Conservation (phyloP, 805 yeast genomes). For the Teunomyces lycoperdinae region DNA sequence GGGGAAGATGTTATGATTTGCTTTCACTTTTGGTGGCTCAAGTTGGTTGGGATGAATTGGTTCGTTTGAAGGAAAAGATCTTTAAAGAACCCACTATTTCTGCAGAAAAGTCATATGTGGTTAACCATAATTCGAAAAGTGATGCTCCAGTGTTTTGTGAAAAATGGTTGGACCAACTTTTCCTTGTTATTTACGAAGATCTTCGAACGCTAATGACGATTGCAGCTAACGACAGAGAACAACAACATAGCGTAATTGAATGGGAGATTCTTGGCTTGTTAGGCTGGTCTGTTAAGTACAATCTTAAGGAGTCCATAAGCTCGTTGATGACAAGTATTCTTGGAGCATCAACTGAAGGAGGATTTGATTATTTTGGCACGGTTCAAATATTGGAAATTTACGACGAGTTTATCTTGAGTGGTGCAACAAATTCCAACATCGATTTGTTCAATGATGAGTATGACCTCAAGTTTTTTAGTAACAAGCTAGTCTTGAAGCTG, state of each 20-base stretch:
- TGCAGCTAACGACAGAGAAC: conserved; percentile 20
- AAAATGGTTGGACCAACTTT: conserved; percentile 74
- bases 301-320: conserved; percentile 34
- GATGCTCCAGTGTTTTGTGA: conserved; percentile 48
- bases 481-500: conserved; percentile 31
- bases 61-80: conserved; percentile 61
- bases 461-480: conserved; percentile 23
- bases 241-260: conserved; percentile 59
- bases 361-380: conserved; percentile 63
- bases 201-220: conserved; percentile 26
- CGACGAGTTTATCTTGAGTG: conserved; percentile 40
- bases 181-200: conserved; percentile 68
- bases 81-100: conserved; percentile 52
- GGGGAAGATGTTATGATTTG: conserved; percentile 57
- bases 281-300: conserved; percentile 41
- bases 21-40: conserved; percentile 63
- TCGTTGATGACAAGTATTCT: conserved; percentile 48
- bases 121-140: conserved; percentile 12
- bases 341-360: conserved; percentile 46
- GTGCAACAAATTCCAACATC: conserved; percentile 27
- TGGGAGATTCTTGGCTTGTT: conserved; percentile 73
- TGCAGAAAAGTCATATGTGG: conserved; percentile 16
- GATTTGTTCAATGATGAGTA: conserved; percentile 31
- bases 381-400: conserved; percentile 47
- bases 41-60: conserved; percentile 80